Evolutionary conservation across 768 basidiomycete genomes (phyloP), one percentile per base, ranked within the genome.

Genomic region (Xerocomus brunneocitrinus): DNA sequence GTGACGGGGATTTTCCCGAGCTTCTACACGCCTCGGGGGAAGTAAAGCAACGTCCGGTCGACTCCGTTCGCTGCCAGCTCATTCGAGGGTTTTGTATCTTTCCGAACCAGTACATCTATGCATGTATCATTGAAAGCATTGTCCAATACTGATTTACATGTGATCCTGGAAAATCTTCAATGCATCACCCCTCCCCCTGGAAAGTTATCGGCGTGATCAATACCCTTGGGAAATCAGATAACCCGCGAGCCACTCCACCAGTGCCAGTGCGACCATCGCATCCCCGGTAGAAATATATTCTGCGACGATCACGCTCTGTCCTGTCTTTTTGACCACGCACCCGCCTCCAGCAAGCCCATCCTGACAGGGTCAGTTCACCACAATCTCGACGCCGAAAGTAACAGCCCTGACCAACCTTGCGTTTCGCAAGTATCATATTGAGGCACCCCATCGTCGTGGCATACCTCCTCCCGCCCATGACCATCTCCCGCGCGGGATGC

Each of bases 1-100:
- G 58, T 84, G 28, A 70, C 73, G 28, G 71, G 77, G 54, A 75
- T 76, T 16, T 65, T 83, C 44, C 79, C 84, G 5, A 83, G 83
- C 59, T 86, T 70, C 62, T 76, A 76, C 55, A 70, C 69, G 3
- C 71, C 68, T 35, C 48, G 47, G 39, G 41, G 28, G 2, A 44
- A 50, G 9, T 8, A 14, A 49, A 30, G 38, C 22, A 35, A 24
- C 27, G 13, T 36, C 43, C 25, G 14, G n/a, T 50, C 24, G 28
- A 27, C 4, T 39, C 31, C 13, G 10, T 27, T 25, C 24, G 10
- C 22, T 24, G 39, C 39, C 41, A 25, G 22, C 19, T 19, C n/a
- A 39, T 39, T 19, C 5, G 38, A 31, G 10, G 32, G 8, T 19
- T 13, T 40, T 9, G 39, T 27, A 43, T 43, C 40, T 14, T 43